Evolutionary conservation across 2,329 filamentous ascomycete genomes (phyloP).

Genomic region (Fusarium bactridioides): DNA sequence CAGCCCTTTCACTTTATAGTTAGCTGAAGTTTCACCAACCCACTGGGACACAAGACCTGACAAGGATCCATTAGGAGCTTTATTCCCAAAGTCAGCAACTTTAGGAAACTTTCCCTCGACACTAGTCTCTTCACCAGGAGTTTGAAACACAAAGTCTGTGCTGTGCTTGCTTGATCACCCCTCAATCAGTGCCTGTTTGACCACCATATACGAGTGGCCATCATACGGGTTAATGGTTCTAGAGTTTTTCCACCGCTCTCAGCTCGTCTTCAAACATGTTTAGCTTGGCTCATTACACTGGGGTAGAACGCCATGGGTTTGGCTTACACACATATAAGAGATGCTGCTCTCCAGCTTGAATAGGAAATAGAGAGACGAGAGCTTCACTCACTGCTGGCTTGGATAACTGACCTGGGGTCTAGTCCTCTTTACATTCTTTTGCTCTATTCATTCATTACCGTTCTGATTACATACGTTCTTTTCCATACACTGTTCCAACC

Average conservation of each 20-base stretch:
- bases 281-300: slow-evolving; percentile 8
- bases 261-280: slow-evolving; percentile 5
- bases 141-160: slow-evolving; percentile 36
- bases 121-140: slow-evolving; percentile 16
- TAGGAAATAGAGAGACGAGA: slow-evolving; percentile 5
- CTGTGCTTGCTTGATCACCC: slow-evolving; percentile 3
- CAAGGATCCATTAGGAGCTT: slow-evolving; percentile 3
- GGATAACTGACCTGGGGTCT: slow-evolving; percentile 36
- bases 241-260: slow-evolving; percentile 35
- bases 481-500: neutral
- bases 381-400: slow-evolving; percentile 27
- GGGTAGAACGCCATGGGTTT: neutral
- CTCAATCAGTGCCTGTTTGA: slow-evolving; percentile 32
- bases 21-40: neutral
- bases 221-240: neutral
- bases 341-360: neutral
- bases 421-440: slow-evolving; percentile 36
- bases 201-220: slow-evolving; percentile 17
- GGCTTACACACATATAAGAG: slow-evolving; percentile 35
- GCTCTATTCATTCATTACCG: slow-evolving; percentile 35
- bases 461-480: slow-evolving; percentile 24
- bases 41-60: neutral
- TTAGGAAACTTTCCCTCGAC: neutral
- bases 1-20: slow-evolving; percentile 4
- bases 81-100: neutral